Conservation (phyloP, 1,139 yeast genomes). For the Diutina mesorugosa region DNA sequence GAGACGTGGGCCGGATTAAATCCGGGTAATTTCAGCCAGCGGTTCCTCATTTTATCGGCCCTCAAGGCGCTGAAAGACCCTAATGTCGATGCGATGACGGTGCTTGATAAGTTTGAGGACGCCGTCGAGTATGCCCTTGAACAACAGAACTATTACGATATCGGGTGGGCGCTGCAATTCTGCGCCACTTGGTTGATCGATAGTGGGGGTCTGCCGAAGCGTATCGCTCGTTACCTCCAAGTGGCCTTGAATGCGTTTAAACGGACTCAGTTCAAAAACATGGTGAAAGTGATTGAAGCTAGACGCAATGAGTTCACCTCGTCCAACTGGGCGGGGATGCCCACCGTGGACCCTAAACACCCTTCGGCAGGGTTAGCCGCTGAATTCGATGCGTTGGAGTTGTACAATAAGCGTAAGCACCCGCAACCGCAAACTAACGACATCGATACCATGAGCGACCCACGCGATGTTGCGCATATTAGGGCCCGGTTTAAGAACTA, state of each 20-base stretch:
- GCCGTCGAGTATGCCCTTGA: conserved; percentile 26
- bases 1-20: conserved; percentile 21
- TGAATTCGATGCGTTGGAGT: neutral
- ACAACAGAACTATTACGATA: conserved; percentile 22
- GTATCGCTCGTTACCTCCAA: neutral
- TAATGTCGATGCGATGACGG: conserved; percentile 12
- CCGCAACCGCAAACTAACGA: neutral
- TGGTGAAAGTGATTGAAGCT: conserved; percentile 6
- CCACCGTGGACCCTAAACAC: conserved; percentile 2
- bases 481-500: neutral
- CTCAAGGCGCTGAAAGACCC: conserved; percentile 11
- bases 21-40: conserved; percentile 24
- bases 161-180: conserved; percentile 28
- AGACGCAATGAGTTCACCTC: conserved; percentile 9
- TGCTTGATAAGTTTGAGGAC: conserved; percentile 33
- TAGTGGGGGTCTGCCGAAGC: conserved; percentile 11
- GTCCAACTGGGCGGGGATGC: conserved; percentile 21
- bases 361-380: neutral
- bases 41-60: conserved; percentile 22
- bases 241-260: neutral
- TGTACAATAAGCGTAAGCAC: neutral
- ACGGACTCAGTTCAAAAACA: neutral
- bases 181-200: conserved; percentile 35
- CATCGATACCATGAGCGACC: neutral
- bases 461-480: neutral